Base-by-base conservation (phyloP, 2,329 filamentous ascomycete genomes). In the Colletotrichum trifolii region DNA sequence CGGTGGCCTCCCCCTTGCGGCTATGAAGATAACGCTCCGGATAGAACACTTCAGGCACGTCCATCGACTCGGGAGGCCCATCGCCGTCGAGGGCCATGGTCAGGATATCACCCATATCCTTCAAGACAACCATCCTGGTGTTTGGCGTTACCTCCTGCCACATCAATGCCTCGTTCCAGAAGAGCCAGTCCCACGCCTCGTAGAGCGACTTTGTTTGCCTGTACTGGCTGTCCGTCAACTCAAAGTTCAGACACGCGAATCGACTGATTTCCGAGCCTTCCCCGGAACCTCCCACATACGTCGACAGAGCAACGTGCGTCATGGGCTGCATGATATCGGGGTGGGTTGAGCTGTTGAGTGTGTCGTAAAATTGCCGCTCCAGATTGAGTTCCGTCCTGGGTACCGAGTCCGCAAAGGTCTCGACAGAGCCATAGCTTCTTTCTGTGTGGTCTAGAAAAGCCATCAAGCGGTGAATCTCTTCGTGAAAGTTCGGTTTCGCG, bases 361-460 rank as follows among this genome's bases (percentile, higher is more conserved):
- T 75, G 10, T 82, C 77, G 62, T 83, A 85, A 45, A 84, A 81
- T 33, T 78, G 77, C 54, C 78, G 78, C 60, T 81, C 80, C 17
- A 76, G 73, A 8, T 78, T 78, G 15, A 69, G 67, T 39, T 64
- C 71, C n/a, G 73, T 67, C 33, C 70, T 73, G 25, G 79, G 74
- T 11, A 76, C 74, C 38, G 77, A 68, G 11, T 80, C 75, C 5
- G 77, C 73, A 6, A 89, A 73, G 6, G 78, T 75, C 60, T 86
- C 84, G 25, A 81, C 82, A 0, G 83, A 85, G 12, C 85, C 88
- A 68, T 89, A 89, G 47, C 82, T 84, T 47, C 88, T 81, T 34
- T 89, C 84, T 0, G 87, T 88, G 9, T 75, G 77, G 61, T 90
- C 87, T 3, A 90, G 79, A 66, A 90, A 89, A 9, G 87, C 87